Conservation (phyloP, 345 rosid species). For the Corchorus olitorius region DNA sequence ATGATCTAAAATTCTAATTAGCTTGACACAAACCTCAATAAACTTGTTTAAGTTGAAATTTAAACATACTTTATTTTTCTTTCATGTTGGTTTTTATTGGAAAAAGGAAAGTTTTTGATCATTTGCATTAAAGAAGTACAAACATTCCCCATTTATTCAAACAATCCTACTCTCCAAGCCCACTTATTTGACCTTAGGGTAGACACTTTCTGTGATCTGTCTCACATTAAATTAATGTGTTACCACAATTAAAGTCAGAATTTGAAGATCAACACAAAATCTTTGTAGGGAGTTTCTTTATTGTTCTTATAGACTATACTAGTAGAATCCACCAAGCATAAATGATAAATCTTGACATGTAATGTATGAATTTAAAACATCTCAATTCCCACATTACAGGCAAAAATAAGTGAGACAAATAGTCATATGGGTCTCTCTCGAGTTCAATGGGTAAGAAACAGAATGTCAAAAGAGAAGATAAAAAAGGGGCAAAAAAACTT, state of each 20-base stretch:
- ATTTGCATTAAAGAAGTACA: constrained; percentile 14
- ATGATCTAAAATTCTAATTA: background rate
- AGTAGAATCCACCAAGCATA: no score
- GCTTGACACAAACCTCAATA: constrained; percentile 9
- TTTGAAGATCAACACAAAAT: background rate
- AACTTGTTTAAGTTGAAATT: constrained; percentile 1
- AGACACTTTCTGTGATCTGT: constrained; percentile 11
- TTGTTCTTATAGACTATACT: no score
- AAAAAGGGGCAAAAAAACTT: background rate
- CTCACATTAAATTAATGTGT: background rate
- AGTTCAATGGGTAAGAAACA: background rate
- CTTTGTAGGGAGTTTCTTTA: no score
- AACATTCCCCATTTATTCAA: constrained; percentile 19
- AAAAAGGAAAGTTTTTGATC: constrained; percentile 3
- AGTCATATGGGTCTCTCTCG: background rate
- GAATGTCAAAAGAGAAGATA: background rate
- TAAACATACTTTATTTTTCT: background rate
- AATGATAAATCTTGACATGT: no score
- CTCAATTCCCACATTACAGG: no score
- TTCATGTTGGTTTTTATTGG: background rate
- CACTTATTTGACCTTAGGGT: constrained; percentile 24
- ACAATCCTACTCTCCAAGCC: constrained; percentile 6
- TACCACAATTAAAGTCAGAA: background rate
- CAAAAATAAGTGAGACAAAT: background rate
- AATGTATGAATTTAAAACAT: no score